Percentiles rank a stretch among this genome's conserved stretches.
phyloP scores from a whole-genome alignment of 169 alveolate species.

The Cyclospora cayetanensis region DNA sequence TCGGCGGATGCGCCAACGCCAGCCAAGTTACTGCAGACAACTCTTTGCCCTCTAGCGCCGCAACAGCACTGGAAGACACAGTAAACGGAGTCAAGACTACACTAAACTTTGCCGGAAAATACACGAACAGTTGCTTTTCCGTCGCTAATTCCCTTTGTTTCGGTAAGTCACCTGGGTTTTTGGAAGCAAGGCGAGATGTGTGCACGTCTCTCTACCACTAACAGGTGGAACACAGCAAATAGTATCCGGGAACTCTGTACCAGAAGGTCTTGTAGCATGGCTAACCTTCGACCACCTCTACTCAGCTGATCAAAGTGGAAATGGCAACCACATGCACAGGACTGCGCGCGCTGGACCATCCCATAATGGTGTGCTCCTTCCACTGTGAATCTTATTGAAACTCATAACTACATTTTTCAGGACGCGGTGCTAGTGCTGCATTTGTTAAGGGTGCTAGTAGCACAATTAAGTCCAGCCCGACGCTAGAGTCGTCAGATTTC shows the following conservation, averaged over 20 bases:
- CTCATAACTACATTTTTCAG: not conserved
- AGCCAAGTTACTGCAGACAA: conserved; percentile 17
- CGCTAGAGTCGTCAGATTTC: conserved; percentile 60
- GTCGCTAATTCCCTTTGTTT: conserved; percentile 66
- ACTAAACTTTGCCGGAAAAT: conserved; percentile 66
- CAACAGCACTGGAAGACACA: conserved; percentile 25
- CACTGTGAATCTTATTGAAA: too few species aligned
- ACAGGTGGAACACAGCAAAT: conserved; percentile 64
- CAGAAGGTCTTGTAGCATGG: conserved; percentile 72
- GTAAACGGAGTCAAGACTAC: conserved; percentile 59
- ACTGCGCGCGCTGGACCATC: conserved; percentile 72
- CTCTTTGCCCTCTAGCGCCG: not conserved
- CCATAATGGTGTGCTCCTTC: conserved; percentile 59
- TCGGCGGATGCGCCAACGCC: conserved; percentile 52
- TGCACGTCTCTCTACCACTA: too few species aligned
- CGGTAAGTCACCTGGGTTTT: conserved; percentile 1
- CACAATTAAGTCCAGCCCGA: conserved; percentile 61
- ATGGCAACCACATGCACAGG: conserved; percentile 74
- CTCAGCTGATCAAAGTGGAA: conserved; percentile 72
- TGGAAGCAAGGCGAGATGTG: too few species aligned
- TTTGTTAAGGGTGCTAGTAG: conserved; percentile 69
- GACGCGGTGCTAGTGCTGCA: conserved; percentile 71
- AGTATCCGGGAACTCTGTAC: conserved; percentile 36
- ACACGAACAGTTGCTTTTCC: conserved; percentile 52
- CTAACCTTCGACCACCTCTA: conserved; percentile 69